Evolutionary conservation across 345 rosid species (phyloP).

Genomic region (Citrus sinensis): DVS_A1.0 CM039165.1:37299501-37300000

Average conservation of each 20-base stretch:
- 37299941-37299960: constrained; percentile 78
- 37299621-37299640: constrained; percentile 43
- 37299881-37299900: constrained; percentile 89
- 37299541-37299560: constrained; percentile 69
- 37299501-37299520: constrained; percentile 63
- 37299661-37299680: constrained; percentile 80
- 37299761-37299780: constrained; percentile 99
- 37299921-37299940: constrained; percentile 66
- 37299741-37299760: constrained; percentile 92
- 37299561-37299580: constrained; percentile 58
- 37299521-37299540: constrained; percentile 66
- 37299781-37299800: constrained; percentile 97
- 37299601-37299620: constrained; percentile 45
- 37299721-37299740: constrained; percentile 92
- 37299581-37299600: constrained; percentile 48
- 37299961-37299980: constrained; percentile 66
- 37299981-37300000: constrained; percentile 36
- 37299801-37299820: constrained; percentile 81
- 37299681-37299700: constrained; percentile 90
- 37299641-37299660: constrained; percentile 71
- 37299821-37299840: constrained; percentile 80
- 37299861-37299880: constrained; percentile 98
- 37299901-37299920: constrained; percentile 79
- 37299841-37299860: constrained; percentile 94
- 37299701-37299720: constrained; percentile 86